phyloP scores from a whole-genome alignment of 2,329 filamentous ascomycete genomes.

The Metarhizium guizhouense region DNA sequence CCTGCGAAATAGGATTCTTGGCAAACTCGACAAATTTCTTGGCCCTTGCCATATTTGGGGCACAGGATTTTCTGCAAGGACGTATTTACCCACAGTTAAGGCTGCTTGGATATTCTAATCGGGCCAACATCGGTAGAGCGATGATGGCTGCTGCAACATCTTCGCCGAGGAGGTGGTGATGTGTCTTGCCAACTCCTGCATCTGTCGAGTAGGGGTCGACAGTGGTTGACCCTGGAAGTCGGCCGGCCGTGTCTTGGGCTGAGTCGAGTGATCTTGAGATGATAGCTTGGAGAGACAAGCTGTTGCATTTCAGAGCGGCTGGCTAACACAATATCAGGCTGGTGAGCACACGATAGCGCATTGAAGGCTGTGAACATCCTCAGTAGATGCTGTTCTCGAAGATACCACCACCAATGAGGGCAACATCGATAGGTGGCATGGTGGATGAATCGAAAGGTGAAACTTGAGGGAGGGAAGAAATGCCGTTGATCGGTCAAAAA shows the following conservation, averaged over 20 bases:
- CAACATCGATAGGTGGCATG: constrained; percentile 35
- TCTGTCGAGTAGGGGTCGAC: constrained; percentile 50
- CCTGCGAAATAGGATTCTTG: too few relatives aligned
- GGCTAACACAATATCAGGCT: constrained; percentile 26
- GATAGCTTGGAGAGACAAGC: constrained; percentile 51
- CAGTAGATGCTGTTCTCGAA: constrained; percentile 48
- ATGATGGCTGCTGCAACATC: constrained; percentile 49
- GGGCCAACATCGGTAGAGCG: constrained; percentile 51
- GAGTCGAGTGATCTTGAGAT: constrained; percentile 55
- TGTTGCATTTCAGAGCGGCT: constrained; percentile 44
- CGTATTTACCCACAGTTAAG: constrained; percentile 56
- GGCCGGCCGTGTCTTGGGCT: not conserved
- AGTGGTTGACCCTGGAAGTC: not conserved
- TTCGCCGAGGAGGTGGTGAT: constrained; percentile 42
- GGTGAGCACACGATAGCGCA: too few relatives aligned
- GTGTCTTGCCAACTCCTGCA: constrained; percentile 31
- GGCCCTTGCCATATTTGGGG: too few relatives aligned
- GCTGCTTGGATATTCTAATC: constrained; percentile 51
- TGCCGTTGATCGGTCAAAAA: too few relatives aligned
- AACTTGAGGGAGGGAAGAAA: too few relatives aligned
- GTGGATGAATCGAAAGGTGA: not conserved
- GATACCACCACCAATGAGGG: constrained; percentile 55
- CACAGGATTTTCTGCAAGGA: constrained; percentile 63
- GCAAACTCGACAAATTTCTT: too few relatives aligned
- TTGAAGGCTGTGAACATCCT: not conserved